Conservation (phyloP, 192 early-diverging fungal species). For the Cetraspora pellucida region DNA sequence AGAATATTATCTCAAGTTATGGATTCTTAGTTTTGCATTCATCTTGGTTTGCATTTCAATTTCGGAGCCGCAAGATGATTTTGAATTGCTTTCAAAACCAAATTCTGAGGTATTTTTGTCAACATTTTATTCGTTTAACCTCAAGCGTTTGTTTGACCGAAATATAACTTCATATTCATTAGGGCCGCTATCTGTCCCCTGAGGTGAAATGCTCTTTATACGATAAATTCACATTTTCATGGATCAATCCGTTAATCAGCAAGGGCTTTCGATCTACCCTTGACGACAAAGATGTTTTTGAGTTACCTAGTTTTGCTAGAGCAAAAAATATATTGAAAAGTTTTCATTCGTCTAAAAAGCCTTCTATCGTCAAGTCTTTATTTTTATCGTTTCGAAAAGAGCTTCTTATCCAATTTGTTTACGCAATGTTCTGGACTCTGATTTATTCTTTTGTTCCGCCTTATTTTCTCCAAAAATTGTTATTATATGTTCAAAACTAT, state of each 20-base stretch:
- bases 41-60: conserved; percentile 9
- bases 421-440: conserved; percentile 37
- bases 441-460: conserved; percentile 52
- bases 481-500: conserved; percentile 56
- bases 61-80: conserved; percentile 16
- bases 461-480: conserved; percentile 60
- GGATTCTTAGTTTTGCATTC: background rate
- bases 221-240: conserved; percentile 36
- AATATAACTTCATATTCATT: background rate
- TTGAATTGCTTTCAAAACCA: conserved; percentile 5
- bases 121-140: background rate
- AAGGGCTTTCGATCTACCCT: conserved; percentile 28
- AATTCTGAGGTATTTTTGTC: conserved; percentile 3
- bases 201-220: conserved; percentile 38
- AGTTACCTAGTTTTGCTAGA: background rate
- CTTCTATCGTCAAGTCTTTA: conserved; percentile 42
- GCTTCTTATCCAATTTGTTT: conserved; percentile 43
- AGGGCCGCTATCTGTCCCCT: conserved; percentile 20
- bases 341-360: conserved; percentile 37
- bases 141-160: background rate
- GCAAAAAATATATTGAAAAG: conserved; percentile 45
- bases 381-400: conserved; percentile 46
- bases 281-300: conserved; percentile 17
- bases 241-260: conserved; percentile 40
- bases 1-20: background rate